Conservation (phyloP, 2,329 filamentous ascomycete species). For the Scedosporium apiospermum region DNA sequence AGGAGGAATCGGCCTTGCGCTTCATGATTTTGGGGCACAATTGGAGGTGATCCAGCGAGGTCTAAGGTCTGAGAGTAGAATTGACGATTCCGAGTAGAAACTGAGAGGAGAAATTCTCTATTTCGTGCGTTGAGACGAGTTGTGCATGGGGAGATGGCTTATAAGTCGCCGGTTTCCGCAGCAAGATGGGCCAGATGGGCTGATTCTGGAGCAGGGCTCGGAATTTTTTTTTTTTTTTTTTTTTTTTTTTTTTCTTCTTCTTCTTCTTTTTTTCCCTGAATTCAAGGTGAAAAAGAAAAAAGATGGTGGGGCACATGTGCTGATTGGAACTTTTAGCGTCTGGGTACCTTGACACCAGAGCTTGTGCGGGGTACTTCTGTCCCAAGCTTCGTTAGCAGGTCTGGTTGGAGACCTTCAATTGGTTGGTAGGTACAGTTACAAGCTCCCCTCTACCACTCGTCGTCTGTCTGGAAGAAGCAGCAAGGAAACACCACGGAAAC, state of each 20-base stretch:
- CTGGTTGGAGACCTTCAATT: no score
- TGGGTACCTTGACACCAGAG: background rate
- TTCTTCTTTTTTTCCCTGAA: background rate
- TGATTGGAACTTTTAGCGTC: background rate
- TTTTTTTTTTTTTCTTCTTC: background rate
- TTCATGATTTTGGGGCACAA: slow-evolving; percentile 36
- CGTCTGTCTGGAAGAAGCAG: no score
- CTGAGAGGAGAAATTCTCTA: background rate
- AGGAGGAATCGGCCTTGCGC: slow-evolving; percentile 46
- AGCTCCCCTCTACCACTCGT: no score
- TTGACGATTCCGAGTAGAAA: slow-evolving; percentile 2
- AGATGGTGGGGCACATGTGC: background rate
- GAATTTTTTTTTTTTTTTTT: background rate
- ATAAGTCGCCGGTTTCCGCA: background rate
- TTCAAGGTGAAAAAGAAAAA: background rate
- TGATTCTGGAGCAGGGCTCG: background rate
- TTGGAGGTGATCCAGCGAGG: background rate
- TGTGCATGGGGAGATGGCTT: background rate
- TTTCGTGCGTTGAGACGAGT: background rate
- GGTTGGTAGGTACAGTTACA: no score
- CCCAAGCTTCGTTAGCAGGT: no score
- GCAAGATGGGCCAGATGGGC: background rate
- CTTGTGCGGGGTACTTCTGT: background rate
- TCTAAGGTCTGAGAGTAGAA: background rate
- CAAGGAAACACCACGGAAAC: no score